Conservation (phyloP, 805 yeast genomes). For the Candida koratica region DNA sequence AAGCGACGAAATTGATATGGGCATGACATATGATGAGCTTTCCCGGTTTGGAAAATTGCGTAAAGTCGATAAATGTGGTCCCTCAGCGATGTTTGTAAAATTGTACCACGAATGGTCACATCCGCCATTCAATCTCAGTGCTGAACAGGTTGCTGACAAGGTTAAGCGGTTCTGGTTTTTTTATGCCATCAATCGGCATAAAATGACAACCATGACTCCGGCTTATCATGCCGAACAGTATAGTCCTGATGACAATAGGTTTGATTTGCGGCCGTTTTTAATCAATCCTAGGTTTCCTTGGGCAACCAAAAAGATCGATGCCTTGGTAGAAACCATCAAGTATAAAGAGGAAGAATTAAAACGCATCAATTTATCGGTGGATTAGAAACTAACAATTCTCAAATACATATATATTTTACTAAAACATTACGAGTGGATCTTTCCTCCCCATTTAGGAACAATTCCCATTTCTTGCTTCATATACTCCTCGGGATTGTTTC, state of each 20-base stretch:
- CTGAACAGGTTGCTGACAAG: constrained; percentile 83
- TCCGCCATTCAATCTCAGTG: constrained; percentile 55
- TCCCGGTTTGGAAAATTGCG: constrained; percentile 87
- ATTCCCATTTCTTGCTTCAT: constrained; percentile 29
- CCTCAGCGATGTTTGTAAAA: constrained; percentile 89
- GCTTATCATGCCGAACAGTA: constrained; percentile 97
- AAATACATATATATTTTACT: not conserved
- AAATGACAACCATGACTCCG: constrained; percentile 96
- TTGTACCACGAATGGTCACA: constrained; percentile 91
- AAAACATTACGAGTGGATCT: constrained; percentile 16
- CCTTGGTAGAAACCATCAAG: constrained; percentile 56
- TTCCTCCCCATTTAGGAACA: constrained; percentile 39
- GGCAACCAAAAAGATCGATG: constrained; percentile 87
- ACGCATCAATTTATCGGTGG: constrained; percentile 41
- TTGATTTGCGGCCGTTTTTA: constrained; percentile 92
- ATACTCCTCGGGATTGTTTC: constrained; percentile 39
- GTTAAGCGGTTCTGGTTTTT: constrained; percentile 90
- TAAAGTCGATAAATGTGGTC: constrained; percentile 93
- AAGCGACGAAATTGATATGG: constrained; percentile 97
- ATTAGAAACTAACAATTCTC: too few relatives aligned
- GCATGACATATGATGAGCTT: constrained; percentile 93
- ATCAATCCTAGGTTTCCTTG: constrained; percentile 85
- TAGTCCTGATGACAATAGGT: constrained; percentile 96
- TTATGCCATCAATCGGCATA: constrained; percentile 94
- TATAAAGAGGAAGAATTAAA: constrained; percentile 35